Conservation (phyloP, 73 alveolate species). For the Breviolum minutum region DNA sequence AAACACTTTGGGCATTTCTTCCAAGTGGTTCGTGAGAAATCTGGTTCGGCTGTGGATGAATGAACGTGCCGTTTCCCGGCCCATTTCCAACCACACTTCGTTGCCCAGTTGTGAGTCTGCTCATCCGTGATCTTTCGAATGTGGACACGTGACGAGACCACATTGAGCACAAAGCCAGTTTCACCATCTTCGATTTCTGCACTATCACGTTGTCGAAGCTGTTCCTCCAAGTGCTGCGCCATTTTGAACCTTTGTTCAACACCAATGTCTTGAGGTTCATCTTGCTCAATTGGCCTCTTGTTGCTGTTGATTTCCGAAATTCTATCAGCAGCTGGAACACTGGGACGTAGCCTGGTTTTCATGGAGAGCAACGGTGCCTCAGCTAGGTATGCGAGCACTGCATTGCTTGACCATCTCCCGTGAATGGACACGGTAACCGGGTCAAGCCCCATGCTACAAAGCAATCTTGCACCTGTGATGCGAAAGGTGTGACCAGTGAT, state of each 20-base stretch:
- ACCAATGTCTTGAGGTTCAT: neutral
- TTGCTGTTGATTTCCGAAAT: neutral
- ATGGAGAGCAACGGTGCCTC: neutral
- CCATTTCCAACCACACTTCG: neutral
- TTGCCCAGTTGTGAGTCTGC: neutral
- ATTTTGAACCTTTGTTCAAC: neutral
- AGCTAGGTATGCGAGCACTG: neutral
- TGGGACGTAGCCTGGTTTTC: neutral
- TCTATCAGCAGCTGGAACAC: neutral
- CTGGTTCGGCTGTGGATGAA: neutral
- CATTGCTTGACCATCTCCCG: neutral
- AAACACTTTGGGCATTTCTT: neutral
- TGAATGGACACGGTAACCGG: neutral
- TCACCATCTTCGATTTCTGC: no score
- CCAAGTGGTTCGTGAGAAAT: neutral
- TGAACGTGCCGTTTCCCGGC: neutral
- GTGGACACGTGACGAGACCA: neutral
- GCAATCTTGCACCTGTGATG: neutral
- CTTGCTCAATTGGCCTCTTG: neutral
- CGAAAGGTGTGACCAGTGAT: neutral
- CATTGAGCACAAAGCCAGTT: neutral
- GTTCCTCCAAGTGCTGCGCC: neutral
- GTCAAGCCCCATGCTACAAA: neutral
- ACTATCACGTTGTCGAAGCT: no score
- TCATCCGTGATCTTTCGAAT: neutral